Evolutionary conservation across 1,284 basidiomycete species (phyloP).

Genomic region (Baeospora myosura): DNA sequence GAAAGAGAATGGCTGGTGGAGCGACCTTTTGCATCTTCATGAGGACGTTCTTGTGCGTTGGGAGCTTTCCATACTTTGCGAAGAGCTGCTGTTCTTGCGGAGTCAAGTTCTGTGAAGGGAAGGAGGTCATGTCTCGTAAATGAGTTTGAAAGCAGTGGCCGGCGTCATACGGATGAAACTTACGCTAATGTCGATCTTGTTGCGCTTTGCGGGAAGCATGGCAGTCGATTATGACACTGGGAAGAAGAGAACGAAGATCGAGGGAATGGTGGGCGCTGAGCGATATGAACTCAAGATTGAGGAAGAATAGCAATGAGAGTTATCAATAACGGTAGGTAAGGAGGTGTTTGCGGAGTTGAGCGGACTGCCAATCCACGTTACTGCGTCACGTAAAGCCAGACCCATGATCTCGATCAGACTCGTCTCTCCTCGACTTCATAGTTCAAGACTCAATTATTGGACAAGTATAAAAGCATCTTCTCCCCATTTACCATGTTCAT

Average conservation of each 20-base stretch:
- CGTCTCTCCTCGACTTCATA: no score
- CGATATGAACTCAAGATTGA: no score
- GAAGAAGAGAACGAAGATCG: constrained; percentile 4
- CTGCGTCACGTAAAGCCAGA: no score
- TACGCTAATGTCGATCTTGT: constrained; percentile 89
- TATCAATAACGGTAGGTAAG: no score
- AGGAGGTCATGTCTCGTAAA: constrained; percentile 9
- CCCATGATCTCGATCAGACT: no score
- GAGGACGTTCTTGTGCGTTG: constrained; percentile 86
- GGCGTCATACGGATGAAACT: constrained; percentile 22
- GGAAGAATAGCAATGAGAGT: no score
- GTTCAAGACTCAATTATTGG: no score
- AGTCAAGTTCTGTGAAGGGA: constrained; percentile 60
- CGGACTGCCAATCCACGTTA: no score
- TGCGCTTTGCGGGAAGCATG: constrained; percentile 80
- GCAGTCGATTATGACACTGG: not conserved
- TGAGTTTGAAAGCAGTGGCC: constrained; percentile 17
- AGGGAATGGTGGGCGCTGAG: no score
- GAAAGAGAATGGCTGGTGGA: constrained; percentile 4
- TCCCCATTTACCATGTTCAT: no score
- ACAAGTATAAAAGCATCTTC: no score
- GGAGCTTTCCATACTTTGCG: constrained; percentile 90
- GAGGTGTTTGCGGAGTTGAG: no score
- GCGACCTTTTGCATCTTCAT: constrained; percentile 91
- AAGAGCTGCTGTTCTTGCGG: constrained; percentile 94